These are phyloP conservation scores for Daldinia sp. DNA, from an alignment of 2,329 filamentous ascomycete species.

Conservation along the genomic window DNA sequence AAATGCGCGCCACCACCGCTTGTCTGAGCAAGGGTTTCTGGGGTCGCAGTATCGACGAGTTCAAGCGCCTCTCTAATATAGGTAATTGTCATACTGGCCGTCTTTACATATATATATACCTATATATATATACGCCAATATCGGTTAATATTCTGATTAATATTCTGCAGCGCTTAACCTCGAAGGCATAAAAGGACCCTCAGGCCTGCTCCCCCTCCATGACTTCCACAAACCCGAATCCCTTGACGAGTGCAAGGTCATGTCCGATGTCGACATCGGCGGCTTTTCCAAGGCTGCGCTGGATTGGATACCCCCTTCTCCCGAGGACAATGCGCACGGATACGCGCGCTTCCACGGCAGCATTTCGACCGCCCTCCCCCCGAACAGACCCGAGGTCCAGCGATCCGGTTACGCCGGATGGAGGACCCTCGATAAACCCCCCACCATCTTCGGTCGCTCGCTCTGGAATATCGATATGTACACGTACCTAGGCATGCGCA, in stretches of 20 bases:
- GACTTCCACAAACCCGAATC: constrained; percentile 64
- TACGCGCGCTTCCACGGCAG: constrained; percentile 86
- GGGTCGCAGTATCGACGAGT: constrained; percentile 66
- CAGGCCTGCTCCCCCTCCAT: constrained; percentile 70
- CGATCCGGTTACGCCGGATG: constrained; percentile 90
- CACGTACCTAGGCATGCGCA: constrained; percentile 82
- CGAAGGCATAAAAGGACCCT: constrained; percentile 72
- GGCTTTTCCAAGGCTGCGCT: constrained; percentile 81
- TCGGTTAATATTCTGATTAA: not conserved
- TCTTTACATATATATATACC: constrained; percentile 44
- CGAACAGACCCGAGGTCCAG: constrained; percentile 75
- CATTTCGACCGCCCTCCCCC: constrained; percentile 86
- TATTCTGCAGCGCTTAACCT: constrained; percentile 66
- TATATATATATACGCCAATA: not conserved
- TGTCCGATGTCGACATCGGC: constrained; percentile 87
- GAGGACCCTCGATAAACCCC: constrained; percentile 78
- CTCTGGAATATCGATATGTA: constrained; percentile 93
- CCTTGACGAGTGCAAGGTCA: constrained; percentile 70
- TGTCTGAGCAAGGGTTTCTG: constrained; percentile 62
- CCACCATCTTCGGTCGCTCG: constrained; percentile 84
- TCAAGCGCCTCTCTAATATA: constrained; percentile 64
- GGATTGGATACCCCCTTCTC: constrained; percentile 38
- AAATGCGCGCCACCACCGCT: constrained; percentile 59
- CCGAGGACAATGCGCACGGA: constrained; percentile 35
- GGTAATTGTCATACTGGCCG: constrained; percentile 50